Percentiles rank a stretch among this genome's conserved stretches.
These are phyloP conservation scores for Hortiboletus flavorubellus DNA, from an alignment of 768 basidiomycete genomes.

Conservation along the genomic window DNA sequence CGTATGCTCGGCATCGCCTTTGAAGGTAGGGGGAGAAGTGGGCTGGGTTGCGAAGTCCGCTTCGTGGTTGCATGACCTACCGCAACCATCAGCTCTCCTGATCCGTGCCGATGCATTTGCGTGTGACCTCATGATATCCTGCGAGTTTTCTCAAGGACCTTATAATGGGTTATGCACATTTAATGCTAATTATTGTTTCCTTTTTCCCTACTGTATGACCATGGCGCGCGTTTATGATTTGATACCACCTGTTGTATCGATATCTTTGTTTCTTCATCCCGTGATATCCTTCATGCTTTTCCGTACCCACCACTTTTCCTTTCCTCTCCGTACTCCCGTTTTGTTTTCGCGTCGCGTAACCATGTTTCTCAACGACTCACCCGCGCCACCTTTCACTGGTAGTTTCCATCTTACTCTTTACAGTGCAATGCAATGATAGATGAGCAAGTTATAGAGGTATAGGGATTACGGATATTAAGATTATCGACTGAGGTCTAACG, in stretches of 20 bases:
- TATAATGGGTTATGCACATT: constrained; percentile 33
- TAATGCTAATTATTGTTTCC: constrained; percentile 30
- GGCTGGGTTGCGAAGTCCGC: constrained; percentile 42
- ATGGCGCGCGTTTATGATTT: constrained; percentile 4
- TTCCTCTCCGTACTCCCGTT: neutral
- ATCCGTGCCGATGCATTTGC: neutral
- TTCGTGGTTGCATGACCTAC: constrained; percentile 28
- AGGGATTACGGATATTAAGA: constrained; percentile 1
- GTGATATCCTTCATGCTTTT: constrained; percentile 17
- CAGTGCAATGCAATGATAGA: constrained; percentile 21
- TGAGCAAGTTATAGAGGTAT: constrained; percentile 2
- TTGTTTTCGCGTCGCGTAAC: constrained; percentile 1
- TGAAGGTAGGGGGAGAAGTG: constrained; percentile 58
- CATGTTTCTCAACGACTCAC: neutral
- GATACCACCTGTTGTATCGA: constrained; percentile 24
- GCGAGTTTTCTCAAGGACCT: constrained; percentile 14
- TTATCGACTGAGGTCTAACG: constrained; percentile 40
- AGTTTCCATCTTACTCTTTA: neutral
- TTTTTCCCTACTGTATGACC: constrained; percentile 3
- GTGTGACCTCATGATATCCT: constrained; percentile 6
- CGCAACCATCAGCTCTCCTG: neutral
- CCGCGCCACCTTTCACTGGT: neutral
- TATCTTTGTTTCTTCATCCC: constrained; percentile 21
- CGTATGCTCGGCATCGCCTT: constrained; percentile 56
- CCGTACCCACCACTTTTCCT: neutral